Conservation (phyloP, 371 early-diverging fungal genomes). For the Basidiobolus meristosporus region DNA sequence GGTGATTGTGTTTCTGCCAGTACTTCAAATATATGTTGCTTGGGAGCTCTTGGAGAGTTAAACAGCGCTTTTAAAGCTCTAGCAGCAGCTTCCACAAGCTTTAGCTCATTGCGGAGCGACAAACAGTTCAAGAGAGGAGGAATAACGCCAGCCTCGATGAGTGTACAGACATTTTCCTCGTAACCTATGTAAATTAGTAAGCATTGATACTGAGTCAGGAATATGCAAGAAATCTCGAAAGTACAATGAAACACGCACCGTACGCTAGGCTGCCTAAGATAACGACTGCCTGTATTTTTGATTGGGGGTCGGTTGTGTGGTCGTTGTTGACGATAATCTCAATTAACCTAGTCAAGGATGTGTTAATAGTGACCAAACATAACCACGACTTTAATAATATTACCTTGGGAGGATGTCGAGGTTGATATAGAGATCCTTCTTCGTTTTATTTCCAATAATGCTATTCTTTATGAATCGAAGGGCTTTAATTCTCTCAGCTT, state of each 20-base stretch:
- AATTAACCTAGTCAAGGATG: too few species aligned
- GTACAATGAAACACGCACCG: slow-evolving; percentile 19
- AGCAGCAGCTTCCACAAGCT: slow-evolving; percentile 47
- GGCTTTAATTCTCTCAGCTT: slow-evolving; percentile 20
- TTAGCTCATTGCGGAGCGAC: slow-evolving; percentile 16
- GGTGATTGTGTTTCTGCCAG: slow-evolving; percentile 3
- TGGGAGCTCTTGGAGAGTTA: slow-evolving; percentile 26
- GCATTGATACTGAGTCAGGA: neutral
- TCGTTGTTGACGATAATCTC: too few species aligned
- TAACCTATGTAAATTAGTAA: slow-evolving; percentile 17
- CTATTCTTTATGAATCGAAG: slow-evolving; percentile 66
- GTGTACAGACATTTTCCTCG: slow-evolving; percentile 32
- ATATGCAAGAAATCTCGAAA: neutral
- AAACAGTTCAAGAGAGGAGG: slow-evolving; percentile 34
- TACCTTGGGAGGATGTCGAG: slow-evolving; percentile 51
- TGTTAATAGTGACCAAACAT: too few species aligned
- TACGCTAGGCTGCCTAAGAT: slow-evolving; percentile 67
- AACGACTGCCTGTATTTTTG: slow-evolving; percentile 45
- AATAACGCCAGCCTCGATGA: slow-evolving; percentile 37
- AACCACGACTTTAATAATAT: too few species aligned
- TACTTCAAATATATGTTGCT: slow-evolving; percentile 35
- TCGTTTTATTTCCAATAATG: slow-evolving; percentile 70
- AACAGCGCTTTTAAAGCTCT: slow-evolving; percentile 57
- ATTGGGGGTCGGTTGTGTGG: slow-evolving; percentile 13
- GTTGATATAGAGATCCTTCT: slow-evolving; percentile 55